Evolutionary conservation across 163 green algal species (phyloP).

Genomic region (Picocystis sp.): DNA sequence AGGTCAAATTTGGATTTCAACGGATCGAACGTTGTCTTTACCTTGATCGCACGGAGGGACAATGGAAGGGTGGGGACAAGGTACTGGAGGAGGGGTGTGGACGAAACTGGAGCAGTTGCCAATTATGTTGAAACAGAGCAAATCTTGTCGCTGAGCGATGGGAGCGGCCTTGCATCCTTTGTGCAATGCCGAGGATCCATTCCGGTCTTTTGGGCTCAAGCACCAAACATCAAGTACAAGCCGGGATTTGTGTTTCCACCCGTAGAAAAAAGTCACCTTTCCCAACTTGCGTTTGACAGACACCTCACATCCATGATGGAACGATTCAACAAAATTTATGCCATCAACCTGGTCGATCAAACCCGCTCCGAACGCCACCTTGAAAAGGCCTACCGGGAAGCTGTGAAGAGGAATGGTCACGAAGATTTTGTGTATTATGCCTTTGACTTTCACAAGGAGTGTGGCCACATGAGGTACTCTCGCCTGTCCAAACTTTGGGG

Average conservation of each 20-base stretch:
- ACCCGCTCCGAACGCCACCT: slow-evolving; percentile 56
- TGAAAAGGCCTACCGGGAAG: slow-evolving; percentile 27
- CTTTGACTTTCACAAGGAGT: slow-evolving; percentile 85
- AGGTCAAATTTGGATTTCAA: too few relatives aligned
- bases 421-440: slow-evolving; percentile 24
- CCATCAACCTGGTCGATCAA: slow-evolving; percentile 68
- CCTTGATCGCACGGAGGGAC: background rate
- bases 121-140: slow-evolving; percentile 90
- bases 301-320: slow-evolving; percentile 36
- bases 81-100: slow-evolving; percentile 64
- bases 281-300: slow-evolving; percentile 24
- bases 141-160: slow-evolving; percentile 35
- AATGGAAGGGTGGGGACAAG: slow-evolving; percentile 41
- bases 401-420: slow-evolving; percentile 17
- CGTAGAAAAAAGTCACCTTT: slow-evolving; percentile 5
- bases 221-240: slow-evolving; percentile 61
- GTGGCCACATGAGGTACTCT: slow-evolving; percentile 46
- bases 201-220: slow-evolving; percentile 67
- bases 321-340: slow-evolving; percentile 43
- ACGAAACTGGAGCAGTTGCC: slow-evolving; percentile 43
- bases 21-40: background rate
- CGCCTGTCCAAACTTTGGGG: slow-evolving; percentile 8
- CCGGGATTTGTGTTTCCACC: slow-evolving; percentile 19
- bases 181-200: slow-evolving; percentile 50
- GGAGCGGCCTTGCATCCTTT: background rate